A percentile compares a stretch with the other conserved stretches of the same genome.
Conservation (phyloP, 176 grass and related monocot genomes). For the Aegilops speltoides region DNA sequence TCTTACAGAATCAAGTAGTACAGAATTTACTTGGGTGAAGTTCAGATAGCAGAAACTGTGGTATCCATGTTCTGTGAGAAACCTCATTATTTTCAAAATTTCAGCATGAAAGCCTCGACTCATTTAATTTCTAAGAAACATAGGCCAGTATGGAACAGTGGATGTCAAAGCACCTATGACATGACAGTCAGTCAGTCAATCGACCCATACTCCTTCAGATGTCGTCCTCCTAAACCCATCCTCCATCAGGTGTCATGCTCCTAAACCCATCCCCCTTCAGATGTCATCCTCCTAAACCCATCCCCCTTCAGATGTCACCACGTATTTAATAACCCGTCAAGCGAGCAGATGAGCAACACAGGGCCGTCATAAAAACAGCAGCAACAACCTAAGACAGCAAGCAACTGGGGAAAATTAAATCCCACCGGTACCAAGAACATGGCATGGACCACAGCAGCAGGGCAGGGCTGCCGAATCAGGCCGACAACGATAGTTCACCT, state of each 20-base stretch:
- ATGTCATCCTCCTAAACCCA: background rate
- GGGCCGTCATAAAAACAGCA: background rate
- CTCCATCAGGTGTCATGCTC: background rate
- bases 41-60: background rate
- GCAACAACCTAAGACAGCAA: conserved; percentile 14
- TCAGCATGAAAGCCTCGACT: background rate
- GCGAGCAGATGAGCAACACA: conserved; percentile 17
- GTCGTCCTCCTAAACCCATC: background rate
- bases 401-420: conserved; percentile 23
- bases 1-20: background rate
- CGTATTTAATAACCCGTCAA: conserved; percentile 22
- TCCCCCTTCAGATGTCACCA: background rate
- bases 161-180: too few species aligned
- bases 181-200: background rate
- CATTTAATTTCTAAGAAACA: background rate
- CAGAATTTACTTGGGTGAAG: background rate
- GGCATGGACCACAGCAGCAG: background rate
- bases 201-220: background rate
- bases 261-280: background rate
- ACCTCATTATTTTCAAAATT: background rate
- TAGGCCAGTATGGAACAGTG: background rate
- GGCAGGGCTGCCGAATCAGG: conserved; percentile 15
- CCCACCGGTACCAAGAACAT: background rate
- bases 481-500: background rate
- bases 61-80: background rate